Conservation (phyloP, 768 basidiomycete genomes). For the Pluteus cervinus region DNA sequence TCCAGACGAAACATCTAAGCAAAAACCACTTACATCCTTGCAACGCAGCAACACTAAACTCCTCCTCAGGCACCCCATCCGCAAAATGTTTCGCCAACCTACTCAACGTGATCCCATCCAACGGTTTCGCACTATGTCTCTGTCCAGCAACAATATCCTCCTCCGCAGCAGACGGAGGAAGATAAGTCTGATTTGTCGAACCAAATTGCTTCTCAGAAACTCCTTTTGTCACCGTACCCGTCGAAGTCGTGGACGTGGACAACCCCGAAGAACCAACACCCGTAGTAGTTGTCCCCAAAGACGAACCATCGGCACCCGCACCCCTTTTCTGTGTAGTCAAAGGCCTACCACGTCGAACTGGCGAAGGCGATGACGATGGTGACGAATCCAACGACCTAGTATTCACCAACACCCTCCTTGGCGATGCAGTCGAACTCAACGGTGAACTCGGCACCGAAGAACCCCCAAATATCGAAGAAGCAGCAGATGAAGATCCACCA, state of each 20-base stretch:
- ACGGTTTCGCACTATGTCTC: constrained; percentile 58
- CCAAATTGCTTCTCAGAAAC: constrained; percentile 45
- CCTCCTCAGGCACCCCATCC: constrained; percentile 75
- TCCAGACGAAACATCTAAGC: constrained; percentile 13
- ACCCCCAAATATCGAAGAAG: too few relatives aligned
- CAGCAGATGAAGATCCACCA: too few relatives aligned
- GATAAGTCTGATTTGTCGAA: constrained; percentile 51
- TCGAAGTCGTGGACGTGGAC: too few relatives aligned
- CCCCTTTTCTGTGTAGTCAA: neutral
- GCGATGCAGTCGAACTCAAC: too few relatives aligned
- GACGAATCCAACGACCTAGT: constrained; percentile 24
- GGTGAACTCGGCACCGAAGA: too few relatives aligned
- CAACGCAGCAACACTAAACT: constrained; percentile 84
- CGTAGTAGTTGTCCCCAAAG: neutral
- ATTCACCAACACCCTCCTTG: too few relatives aligned
- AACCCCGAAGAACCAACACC: too few relatives aligned
- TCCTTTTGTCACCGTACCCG: too few relatives aligned
- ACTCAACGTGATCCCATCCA: constrained; percentile 59
- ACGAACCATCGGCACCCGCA: neutral
- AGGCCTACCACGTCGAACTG: constrained; percentile 11
- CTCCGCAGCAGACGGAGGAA: constrained; percentile 60
- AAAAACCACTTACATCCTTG: constrained; percentile 72
- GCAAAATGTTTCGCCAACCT: constrained; percentile 75
- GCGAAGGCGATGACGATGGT: constrained; percentile 10
- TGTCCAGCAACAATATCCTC: constrained; percentile 52